Conservation (phyloP, 805 yeast species). For the Metschnikowia peoriensis region DNA sequence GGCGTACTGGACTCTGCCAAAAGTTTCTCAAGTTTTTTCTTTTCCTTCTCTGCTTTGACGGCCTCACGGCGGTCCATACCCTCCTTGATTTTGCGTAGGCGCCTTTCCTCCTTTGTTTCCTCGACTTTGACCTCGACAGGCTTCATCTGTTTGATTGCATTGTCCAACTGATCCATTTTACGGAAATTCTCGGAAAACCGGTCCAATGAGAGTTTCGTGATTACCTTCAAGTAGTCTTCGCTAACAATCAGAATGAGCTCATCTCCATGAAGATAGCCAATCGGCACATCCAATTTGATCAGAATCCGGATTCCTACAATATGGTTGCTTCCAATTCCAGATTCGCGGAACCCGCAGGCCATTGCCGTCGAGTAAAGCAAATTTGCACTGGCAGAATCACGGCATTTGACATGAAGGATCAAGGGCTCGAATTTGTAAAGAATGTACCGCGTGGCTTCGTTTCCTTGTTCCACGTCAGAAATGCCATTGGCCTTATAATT, state of each 20-base stretch:
- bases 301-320: slow-evolving; percentile 77
- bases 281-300: slow-evolving; percentile 72
- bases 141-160: slow-evolving; percentile 38
- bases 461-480: not conserved
- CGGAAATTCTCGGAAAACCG: slow-evolving; percentile 65
- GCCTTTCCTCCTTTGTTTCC: slow-evolving; percentile 60
- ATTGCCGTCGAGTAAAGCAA: slow-evolving; percentile 66
- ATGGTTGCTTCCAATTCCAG: slow-evolving; percentile 79
- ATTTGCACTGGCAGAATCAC: slow-evolving; percentile 58
- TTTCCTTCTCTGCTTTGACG: slow-evolving; percentile 18
- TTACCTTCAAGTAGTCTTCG: slow-evolving; percentile 47
- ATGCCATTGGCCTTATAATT: slow-evolving; percentile 1
- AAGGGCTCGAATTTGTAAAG: slow-evolving; percentile 83
- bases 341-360: slow-evolving; percentile 83
- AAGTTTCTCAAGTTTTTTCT: slow-evolving; percentile 8
- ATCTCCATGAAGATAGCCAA: slow-evolving; percentile 50
- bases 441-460: slow-evolving; percentile 47
- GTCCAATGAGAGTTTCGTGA: slow-evolving; percentile 55
- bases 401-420: slow-evolving; percentile 79
- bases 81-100: slow-evolving; percentile 51
- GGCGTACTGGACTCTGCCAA: slow-evolving; percentile 2
- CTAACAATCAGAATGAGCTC: slow-evolving; percentile 46
- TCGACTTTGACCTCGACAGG: slow-evolving; percentile 3
- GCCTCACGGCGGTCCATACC: slow-evolving; percentile 33
- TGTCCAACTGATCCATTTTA: slow-evolving; percentile 50